These are phyloP conservation scores for Didymella pomorum DNA, from an alignment of 2,329 filamentous ascomycete species.

Conservation along the genomic window DNA sequence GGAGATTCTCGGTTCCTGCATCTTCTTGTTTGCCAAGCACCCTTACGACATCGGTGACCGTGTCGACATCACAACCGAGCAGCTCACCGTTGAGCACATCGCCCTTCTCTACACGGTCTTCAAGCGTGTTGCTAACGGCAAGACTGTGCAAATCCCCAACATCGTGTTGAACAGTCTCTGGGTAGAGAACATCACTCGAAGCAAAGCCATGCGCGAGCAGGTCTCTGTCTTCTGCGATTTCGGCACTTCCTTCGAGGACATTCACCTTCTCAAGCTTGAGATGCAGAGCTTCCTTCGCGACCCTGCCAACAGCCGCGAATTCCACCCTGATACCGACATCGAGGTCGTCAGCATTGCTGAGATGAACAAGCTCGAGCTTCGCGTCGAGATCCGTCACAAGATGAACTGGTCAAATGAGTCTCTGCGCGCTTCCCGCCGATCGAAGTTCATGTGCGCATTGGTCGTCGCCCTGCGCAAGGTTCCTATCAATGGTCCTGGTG, in stretches of 20 bases:
- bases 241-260: slow-evolving; percentile 87
- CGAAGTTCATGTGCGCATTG: slow-evolving; percentile 96
- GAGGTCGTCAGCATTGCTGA: slow-evolving; percentile 80
- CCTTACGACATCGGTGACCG: slow-evolving; percentile 96
- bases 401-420: slow-evolving; percentile 71
- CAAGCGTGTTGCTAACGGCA: slow-evolving; percentile 80
- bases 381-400: slow-evolving; percentile 88
- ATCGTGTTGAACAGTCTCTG: slow-evolving; percentile 90
- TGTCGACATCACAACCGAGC: slow-evolving; percentile 76
- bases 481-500: slow-evolving; percentile 83
- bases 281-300: slow-evolving; percentile 84
- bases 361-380: slow-evolving; percentile 86
- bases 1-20: slow-evolving; percentile 96
- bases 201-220: slow-evolving; percentile 88
- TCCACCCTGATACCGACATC: slow-evolving; percentile 82
- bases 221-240: slow-evolving; percentile 83
- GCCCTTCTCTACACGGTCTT: slow-evolving; percentile 94
- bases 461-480: slow-evolving; percentile 85
- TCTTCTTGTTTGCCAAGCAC: slow-evolving; percentile 98
- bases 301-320: slow-evolving; percentile 89
- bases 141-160: slow-evolving; percentile 85
- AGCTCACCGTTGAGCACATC: slow-evolving; percentile 89
- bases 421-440: slow-evolving; percentile 80
- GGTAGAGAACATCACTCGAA: slow-evolving; percentile 93
- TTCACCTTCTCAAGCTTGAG: slow-evolving; percentile 83